phyloP scores from a whole-genome alignment of 768 basidiomycete genomes.

The Suillus variegatus region DNA sequence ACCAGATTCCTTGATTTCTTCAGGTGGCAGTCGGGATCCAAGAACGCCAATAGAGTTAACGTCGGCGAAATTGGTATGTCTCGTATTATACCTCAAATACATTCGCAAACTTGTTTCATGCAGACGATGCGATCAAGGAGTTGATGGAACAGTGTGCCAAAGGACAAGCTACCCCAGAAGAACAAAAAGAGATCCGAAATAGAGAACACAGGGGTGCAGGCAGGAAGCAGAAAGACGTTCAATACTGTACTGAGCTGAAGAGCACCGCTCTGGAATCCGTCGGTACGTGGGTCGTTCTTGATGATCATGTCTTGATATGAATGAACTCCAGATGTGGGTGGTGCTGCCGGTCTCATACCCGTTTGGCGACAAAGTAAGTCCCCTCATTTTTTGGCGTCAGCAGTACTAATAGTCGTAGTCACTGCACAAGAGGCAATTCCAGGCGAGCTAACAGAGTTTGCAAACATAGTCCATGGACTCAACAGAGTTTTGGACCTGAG shows the following conservation, averaged over 20 bases:
- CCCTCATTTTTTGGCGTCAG: background rate
- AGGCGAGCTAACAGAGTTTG: constrained; percentile 6
- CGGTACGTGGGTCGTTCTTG: constrained; percentile 6
- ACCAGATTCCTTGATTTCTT: background rate
- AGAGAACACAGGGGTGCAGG: constrained; percentile 8
- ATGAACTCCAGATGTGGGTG: background rate
- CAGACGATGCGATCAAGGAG: background rate
- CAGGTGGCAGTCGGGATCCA: background rate
- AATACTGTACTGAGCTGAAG: constrained; percentile 14
- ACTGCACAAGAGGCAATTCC: background rate
- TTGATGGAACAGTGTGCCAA: background rate
- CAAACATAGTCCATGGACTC: constrained; percentile 10
- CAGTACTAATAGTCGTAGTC: background rate
- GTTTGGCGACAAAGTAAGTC: constrained; percentile 5
- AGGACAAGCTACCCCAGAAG: background rate
- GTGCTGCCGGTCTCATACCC: background rate
- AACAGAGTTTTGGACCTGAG: constrained; percentile 7
- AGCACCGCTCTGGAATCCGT: constrained; percentile 2
- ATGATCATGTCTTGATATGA: background rate
- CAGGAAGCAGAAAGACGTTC: constrained; percentile 15
- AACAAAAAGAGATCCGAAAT: constrained; percentile 5
- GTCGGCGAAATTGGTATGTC: background rate
- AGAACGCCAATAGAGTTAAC: background rate
- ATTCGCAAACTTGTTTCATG: background rate
- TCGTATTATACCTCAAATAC: background rate